phyloP scores from a whole-genome alignment of 164 flowering plant genomes.

The Euptelea pleiosperma region DNA sequence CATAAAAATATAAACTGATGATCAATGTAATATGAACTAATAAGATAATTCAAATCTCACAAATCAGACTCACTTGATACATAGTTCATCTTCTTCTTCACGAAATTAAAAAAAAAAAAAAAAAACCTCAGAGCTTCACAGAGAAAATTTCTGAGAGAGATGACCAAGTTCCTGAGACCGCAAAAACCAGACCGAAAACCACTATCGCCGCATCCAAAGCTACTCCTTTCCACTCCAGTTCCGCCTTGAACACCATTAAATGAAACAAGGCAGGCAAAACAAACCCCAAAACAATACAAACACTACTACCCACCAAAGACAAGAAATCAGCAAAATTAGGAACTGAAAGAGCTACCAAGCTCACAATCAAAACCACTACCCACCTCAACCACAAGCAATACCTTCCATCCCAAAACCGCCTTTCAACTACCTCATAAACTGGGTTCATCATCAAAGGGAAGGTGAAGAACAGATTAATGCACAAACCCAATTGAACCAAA shows the following conservation, averaged over 20 bases:
- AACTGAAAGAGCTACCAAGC: conserved; percentile 68
- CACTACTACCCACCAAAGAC: conserved; percentile 80
- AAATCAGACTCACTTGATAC: too few relatives aligned
- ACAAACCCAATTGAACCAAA: conserved; percentile 70
- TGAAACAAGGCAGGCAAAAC: conserved; percentile 87
- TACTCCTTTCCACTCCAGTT: conserved; percentile 33
- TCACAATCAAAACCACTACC: conserved; percentile 54
- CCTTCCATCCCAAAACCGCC: conserved; percentile 50
- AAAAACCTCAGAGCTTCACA: conserved; percentile 26
- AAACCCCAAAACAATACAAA: conserved; percentile 63
- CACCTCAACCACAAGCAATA: conserved; percentile 73
- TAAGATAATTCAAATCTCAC: too few relatives aligned
- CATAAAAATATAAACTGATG: too few relatives aligned
- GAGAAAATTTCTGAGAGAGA: conserved; percentile 50
- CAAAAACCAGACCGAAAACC: conserved; percentile 50
- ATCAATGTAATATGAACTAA: too few relatives aligned
- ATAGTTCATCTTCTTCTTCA: too few relatives aligned
- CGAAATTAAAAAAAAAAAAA: too few relatives aligned
- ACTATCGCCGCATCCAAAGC: conserved; percentile 38
- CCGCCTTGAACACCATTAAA: conserved; percentile 55
- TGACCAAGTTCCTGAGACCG: conserved; percentile 53
- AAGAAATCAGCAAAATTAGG: conserved; percentile 92
- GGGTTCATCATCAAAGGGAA: conserved; percentile 97
- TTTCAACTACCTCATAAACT: conserved; percentile 78
- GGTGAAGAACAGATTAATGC: conserved; percentile 72